Base-by-base conservation (phyloP, 2,329 filamentous ascomycete genomes). In the Blumeria hordei region DNA sequence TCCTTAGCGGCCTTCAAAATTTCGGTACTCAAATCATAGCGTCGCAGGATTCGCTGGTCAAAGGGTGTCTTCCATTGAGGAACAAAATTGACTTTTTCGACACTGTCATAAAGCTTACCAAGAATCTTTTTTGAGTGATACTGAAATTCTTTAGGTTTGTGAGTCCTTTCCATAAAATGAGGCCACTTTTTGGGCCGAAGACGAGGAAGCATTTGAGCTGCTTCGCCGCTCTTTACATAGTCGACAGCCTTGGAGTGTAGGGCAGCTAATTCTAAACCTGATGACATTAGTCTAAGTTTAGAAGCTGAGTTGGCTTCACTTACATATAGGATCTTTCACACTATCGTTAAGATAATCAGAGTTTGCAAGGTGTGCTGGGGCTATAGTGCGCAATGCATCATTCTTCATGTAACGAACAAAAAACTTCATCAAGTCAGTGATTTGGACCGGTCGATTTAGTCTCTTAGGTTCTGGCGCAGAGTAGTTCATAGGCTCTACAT, bases 351-450 rank as follows among this genome's bases (percentile, higher is more conserved):
- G 69, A 8, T 61, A 66, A 63, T 98, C 92, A 0, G 87, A 81
- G 62, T 77, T 78, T 1, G 81, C 88, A 16, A 94, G 70, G 67
- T 98, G 92, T 0, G 87, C 77, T 59, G 78, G 76, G 0, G 92
- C 92, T 63, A 98, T 94, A 3, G 74, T 72, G 0, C 80, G 79
- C 1, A 98, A 74, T 11, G 77, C 77, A 63, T 96, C 85, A 60
- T 93, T 88, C 69, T 93, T 92, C 77, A 96, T 88, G 62, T 94
- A 94, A 3, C 77, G 77, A 34, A 94, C 84, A 62, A 95, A 96
- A 68, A 96, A 96, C 0, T 80, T 74, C 33, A 78, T 81, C 49
- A 96, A 76, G 57, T 94, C 83, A 5, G 78, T 70, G 0, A 85
- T 75, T 0, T 75, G 77, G 11, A 95, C 85, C 3, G 80, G 73